phyloP scores from a whole-genome alignment of 345 rosid genomes.

The Dipteronia dyeriana region DNA sequence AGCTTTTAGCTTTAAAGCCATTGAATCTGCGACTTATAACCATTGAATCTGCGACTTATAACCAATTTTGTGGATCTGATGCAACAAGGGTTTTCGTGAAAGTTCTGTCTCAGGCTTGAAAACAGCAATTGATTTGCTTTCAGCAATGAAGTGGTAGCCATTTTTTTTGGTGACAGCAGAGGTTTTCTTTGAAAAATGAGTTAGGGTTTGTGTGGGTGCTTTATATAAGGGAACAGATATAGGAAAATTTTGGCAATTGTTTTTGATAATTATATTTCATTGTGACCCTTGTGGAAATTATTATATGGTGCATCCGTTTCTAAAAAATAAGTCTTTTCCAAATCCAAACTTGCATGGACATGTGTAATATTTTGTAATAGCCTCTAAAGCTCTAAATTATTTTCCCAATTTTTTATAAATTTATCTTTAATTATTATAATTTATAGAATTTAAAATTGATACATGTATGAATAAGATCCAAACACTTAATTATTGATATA shows the following conservation, averaged over 20 bases:
- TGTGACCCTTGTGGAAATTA: neutral
- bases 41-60: neutral
- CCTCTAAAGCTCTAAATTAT: neutral
- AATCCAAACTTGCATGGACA: neutral
- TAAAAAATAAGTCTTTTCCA: neutral
- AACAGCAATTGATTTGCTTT: neutral
- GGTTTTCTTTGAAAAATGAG: neutral
- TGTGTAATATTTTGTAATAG: neutral
- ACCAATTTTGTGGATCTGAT: neutral
- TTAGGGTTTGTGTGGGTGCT: neutral
- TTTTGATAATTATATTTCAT: too few species aligned
- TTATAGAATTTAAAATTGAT: neutral
- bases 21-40: neutral
- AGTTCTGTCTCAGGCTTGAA: neutral
- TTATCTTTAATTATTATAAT: neutral
- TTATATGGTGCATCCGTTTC: neutral
- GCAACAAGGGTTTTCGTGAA: neutral
- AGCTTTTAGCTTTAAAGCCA: neutral
- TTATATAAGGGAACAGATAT: too few species aligned
- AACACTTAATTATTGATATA: neutral
- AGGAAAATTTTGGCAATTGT: neutral
- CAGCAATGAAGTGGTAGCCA: slow-evolving; percentile 2
- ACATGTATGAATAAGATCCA: neutral
- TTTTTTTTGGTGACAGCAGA: neutral
- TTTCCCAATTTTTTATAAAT: neutral